Percentiles rank a stretch among this genome's conserved stretches.
Conservation (phyloP, 768 basidiomycete genomes). For the Phaeotremella fagi region DNA sequence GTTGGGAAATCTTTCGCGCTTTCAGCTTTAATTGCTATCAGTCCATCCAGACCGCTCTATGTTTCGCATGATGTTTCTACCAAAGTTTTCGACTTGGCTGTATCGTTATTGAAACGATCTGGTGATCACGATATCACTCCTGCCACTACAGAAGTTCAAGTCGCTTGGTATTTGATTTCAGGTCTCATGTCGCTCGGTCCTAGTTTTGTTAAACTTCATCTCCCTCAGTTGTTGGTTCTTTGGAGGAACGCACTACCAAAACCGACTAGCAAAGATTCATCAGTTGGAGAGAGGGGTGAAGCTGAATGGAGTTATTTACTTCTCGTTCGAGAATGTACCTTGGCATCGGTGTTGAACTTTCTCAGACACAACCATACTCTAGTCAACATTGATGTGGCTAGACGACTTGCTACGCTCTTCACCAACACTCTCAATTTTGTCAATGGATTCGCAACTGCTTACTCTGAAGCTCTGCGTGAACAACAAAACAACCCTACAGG, state of each 20-base stretch:
- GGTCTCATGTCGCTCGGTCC: constrained; percentile 88
- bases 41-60: constrained; percentile 82
- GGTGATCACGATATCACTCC: constrained; percentile 83
- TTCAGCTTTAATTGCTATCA: constrained; percentile 76
- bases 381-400: constrained; percentile 83
- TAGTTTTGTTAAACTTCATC: constrained; percentile 86
- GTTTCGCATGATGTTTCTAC: constrained; percentile 87
- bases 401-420: constrained; percentile 78
- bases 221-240: constrained; percentile 86
- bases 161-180: constrained; percentile 88
- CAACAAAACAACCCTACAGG: constrained; percentile 35
- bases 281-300: constrained; percentile 59
- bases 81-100: constrained; percentile 85
- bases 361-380: constrained; percentile 68
- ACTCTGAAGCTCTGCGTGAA: constrained; percentile 62
- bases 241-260: constrained; percentile 98
- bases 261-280: constrained; percentile 78
- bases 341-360: constrained; percentile 84
- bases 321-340: constrained; percentile 80
- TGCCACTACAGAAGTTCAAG: constrained; percentile 79
- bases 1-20: constrained; percentile 88
- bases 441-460: constrained; percentile 70
- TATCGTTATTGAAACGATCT: constrained; percentile 79
- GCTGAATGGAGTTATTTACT: constrained; percentile 88
- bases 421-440: constrained; percentile 86